Evolutionary conservation across 2,329 filamentous ascomycete genomes (phyloP).

Genomic region (Albifimbria verrucaria): DNA sequence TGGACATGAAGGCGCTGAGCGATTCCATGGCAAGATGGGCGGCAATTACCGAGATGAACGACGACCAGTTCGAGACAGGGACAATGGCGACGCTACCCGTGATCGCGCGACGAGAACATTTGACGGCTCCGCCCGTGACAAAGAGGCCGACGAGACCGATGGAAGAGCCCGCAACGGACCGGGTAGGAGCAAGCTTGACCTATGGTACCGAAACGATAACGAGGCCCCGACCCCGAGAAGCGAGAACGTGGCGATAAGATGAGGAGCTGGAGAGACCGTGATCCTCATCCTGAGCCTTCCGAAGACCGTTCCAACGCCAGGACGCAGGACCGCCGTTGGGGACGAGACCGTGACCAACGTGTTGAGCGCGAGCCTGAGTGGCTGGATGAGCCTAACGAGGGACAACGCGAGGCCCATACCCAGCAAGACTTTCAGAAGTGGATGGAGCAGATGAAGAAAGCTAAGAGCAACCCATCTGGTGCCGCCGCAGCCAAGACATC

Average conservation of each 20-base stretch:
- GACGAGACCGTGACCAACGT: conserved; percentile 54
- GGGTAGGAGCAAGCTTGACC: conserved; percentile 63
- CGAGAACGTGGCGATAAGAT: conserved; percentile 56
- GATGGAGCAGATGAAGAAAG: conserved; percentile 85
- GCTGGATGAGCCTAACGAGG: conserved; percentile 73
- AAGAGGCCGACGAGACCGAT: conserved; percentile 51
- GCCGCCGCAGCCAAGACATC: conserved; percentile 31
- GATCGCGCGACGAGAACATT: conserved; percentile 45
- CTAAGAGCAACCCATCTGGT: conserved; percentile 37
- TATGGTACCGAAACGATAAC: conserved; percentile 68
- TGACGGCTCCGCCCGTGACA: conserved; percentile 48
- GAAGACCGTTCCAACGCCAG: conserved; percentile 58
- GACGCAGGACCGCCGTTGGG: conserved; percentile 49
- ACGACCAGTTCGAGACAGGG: conserved; percentile 48
- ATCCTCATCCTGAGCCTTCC: conserved; percentile 35
- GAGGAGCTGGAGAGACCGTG: conserved; percentile 60
- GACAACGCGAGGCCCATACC: conserved; percentile 69
- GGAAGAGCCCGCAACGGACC: conserved; percentile 61
- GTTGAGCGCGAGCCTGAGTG: conserved; percentile 85
- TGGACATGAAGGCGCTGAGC: conserved; percentile 67
- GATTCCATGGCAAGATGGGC: conserved; percentile 65
- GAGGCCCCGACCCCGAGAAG: conserved; percentile 33
- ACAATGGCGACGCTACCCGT: conserved; percentile 52
- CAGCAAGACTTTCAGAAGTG: conserved; percentile 92
- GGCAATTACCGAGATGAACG: conserved; percentile 42